Base-by-base conservation (phyloP, 257 asterid genomes). In the Paraleonurus japonicus region DNA sequence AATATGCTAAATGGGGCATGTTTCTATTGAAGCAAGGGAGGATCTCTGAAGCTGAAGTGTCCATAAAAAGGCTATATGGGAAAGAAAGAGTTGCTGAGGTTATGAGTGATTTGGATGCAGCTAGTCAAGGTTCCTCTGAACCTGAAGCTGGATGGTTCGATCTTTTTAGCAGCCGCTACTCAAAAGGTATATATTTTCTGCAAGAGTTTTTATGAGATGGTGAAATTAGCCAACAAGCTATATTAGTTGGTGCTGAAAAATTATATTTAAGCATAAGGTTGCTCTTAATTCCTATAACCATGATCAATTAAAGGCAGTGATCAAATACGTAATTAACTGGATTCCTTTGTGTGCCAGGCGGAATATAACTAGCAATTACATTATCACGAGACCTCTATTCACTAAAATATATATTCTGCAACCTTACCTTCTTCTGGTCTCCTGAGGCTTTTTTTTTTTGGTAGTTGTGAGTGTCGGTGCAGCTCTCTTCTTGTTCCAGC, bases 401-500 rank as follows among this genome's bases (percentile, higher is more conserved):
- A 24, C 32, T 50, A 15, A 30, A 27, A 30, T 28, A 22, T 22
- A 70, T 54, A n/a, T 57, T 58, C 62, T 68, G 68, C 67, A 23
- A 27, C 73, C 57, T 61, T 45, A 27, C 73, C 57, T 61, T 45
- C 23, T 65, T 47, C 47, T 23, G 3, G 20, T 64, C 39, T 27
- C 48, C 63, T 32, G 4, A 48, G 12, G 13, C 43, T 47, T 63
- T 19, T 16, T 15, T 71, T 23, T 8, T 64, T 35, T 65, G 84
- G 85, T 96, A 95, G 99, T 92, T 83, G 98, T 95, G 69, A 87
- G 96, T 83, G 92, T 92, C 24, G 99, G 99, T 64, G 96, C 96
- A 45, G 88, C 92, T 71, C 85, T 95, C 75, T 95, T 92, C 85
- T 76, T 89, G 77, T 78, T 95, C 69, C 99, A 92, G 91, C 99